Percentiles rank a stretch among this genome's conserved stretches.
phyloP scores from a whole-genome alignment of 139 green algal species.

The Raphidocelis subcapitata region DNA sequence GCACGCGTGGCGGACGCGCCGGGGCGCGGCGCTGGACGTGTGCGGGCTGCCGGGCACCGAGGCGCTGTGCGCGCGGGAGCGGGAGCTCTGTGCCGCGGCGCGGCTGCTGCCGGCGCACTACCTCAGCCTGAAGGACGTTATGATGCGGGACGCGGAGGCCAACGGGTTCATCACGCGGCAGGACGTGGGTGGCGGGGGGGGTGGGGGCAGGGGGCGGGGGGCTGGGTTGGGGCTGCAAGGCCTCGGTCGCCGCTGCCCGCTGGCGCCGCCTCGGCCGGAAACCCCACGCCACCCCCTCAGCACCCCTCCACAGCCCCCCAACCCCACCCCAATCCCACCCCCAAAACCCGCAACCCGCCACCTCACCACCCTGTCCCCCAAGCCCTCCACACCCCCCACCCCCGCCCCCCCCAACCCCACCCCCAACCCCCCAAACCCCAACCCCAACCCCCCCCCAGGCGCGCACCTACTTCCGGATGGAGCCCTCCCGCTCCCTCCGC shows the following conservation, averaged over 20 bases:
- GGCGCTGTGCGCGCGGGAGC: slow-evolving; percentile 54
- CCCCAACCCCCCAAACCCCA: neutral
- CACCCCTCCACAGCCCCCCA: neutral
- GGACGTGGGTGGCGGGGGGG: slow-evolving; percentile 35
- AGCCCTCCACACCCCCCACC: neutral
- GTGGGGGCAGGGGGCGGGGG: too few species aligned
- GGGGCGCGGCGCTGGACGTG: slow-evolving; percentile 75
- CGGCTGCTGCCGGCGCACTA: slow-evolving; percentile 84
- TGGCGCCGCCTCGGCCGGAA: neutral
- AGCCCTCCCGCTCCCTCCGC: slow-evolving; percentile 39
- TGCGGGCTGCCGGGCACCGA: slow-evolving; percentile 66
- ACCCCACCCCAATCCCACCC: neutral
- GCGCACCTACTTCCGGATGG: slow-evolving; percentile 59
- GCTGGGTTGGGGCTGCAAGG: neutral
- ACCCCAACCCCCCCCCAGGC: slow-evolving; percentile 25
- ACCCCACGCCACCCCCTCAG: too few species aligned
- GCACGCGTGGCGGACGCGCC: slow-evolving; percentile 45
- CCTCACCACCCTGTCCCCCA: neutral
- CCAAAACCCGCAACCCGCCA: neutral
- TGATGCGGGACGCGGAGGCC: slow-evolving; percentile 56
- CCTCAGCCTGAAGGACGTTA: slow-evolving; percentile 76
- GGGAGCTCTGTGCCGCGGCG: slow-evolving; percentile 66
- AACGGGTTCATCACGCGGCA: slow-evolving; percentile 44
- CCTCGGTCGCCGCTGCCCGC: neutral
- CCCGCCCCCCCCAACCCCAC: neutral